These are phyloP conservation scores for Penicillium mononematosum DNA, from an alignment of 495 filamentous ascomycete species.

Conservation along the genomic window DNA sequence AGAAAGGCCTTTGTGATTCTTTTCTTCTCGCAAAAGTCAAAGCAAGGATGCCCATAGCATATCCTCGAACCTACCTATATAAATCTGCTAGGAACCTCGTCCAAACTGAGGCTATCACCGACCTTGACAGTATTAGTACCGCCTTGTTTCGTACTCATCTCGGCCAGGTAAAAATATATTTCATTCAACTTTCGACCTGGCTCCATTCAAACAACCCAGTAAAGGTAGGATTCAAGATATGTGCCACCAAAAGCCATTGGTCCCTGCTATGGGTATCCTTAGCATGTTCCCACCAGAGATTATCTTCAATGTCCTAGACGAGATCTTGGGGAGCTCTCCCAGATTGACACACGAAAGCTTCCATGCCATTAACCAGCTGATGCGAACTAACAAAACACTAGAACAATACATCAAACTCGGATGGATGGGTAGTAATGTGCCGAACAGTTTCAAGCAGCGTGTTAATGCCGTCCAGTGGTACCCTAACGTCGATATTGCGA, in stretches of 20 bases:
- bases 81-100: background rate
- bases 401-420: background rate
- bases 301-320: conserved; percentile 13
- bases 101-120: background rate
- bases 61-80: background rate
- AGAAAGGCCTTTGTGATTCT: background rate
- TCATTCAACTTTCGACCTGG: no score
- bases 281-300: conserved; percentile 11
- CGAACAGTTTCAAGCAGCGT: background rate
- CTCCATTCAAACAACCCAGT: background rate
- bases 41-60: background rate
- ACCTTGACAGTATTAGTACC: background rate
- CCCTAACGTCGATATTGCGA: background rate
- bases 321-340: background rate
- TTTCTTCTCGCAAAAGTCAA: background rate
- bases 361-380: conserved; percentile 4
- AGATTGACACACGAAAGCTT: conserved; percentile 11
- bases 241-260: background rate
- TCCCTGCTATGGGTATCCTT: background rate
- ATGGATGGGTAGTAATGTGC: background rate
- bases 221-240: background rate
- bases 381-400: background rate
- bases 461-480: background rate
- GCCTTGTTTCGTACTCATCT: background rate
- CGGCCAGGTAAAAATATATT: background rate